Conservation (phyloP, 2,329 filamentous ascomycete species). For the Tolypocladium pustulatum region DNA sequence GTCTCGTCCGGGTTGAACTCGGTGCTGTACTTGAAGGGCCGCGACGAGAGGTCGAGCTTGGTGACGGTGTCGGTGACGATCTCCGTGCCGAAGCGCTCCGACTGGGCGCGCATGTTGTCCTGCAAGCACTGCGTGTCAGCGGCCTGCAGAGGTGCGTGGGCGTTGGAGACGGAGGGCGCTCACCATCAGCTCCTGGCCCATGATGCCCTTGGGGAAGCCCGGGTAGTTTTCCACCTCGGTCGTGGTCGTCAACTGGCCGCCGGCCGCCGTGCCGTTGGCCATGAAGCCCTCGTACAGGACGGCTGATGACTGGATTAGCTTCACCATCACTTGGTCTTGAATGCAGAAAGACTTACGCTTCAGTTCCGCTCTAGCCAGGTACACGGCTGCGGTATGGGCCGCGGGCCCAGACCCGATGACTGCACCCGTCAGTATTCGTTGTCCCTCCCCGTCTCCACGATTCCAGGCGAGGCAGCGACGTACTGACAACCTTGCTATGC, state of each 20-base stretch:
- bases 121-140: constrained; percentile 12
- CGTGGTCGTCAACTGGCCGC: constrained; percentile 94
- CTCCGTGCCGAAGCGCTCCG: constrained; percentile 80
- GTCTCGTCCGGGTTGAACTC: constrained; percentile 77
- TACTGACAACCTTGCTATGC: constrained; percentile 88
- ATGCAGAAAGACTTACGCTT: constrained; percentile 47
- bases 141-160: not conserved
- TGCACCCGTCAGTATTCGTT: constrained; percentile 15
- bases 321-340: not conserved
- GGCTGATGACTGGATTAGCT: constrained; percentile 29
- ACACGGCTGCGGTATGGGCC: constrained; percentile 94
- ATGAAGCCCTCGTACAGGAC: constrained; percentile 97
- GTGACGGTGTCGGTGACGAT: constrained; percentile 89
- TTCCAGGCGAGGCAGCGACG: constrained; percentile 24
- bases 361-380: constrained; percentile 87
- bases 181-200: constrained; percentile 79
- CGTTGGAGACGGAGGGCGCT: constrained; percentile 10
- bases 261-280: constrained; percentile 90
- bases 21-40: constrained; percentile 88
- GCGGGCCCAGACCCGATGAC: constrained; percentile 91
- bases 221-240: constrained; percentile 99
- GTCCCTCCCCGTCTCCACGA: not conserved
- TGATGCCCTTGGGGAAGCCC: constrained; percentile 82
- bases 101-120: constrained; percentile 89
- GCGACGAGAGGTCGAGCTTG: constrained; percentile 70